These are phyloP conservation scores for Apophysomyces ossiformis DNA, from an alignment of 371 early-diverging fungal species.

Conservation along the genomic window DNA sequence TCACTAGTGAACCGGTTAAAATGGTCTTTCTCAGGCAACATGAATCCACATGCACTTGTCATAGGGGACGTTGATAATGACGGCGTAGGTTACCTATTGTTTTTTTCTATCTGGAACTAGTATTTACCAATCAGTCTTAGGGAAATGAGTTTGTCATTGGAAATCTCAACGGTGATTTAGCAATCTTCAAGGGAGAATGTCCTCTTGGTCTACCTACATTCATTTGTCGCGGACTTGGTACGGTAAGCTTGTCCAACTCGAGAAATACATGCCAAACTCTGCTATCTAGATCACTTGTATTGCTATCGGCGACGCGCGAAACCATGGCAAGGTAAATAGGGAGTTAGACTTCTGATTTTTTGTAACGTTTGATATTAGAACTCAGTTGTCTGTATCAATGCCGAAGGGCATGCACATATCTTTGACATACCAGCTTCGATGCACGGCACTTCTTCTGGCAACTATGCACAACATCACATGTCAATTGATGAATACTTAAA, in stretches of 20 bases:
- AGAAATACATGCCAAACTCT: background rate
- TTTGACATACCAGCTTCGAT: constrained; percentile 55
- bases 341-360: background rate
- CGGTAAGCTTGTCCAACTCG: constrained; percentile 42
- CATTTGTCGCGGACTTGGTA: constrained; percentile 65
- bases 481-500: constrained; percentile 45
- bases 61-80: constrained; percentile 86
- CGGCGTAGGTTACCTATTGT: constrained; percentile 49
- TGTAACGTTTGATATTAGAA: constrained; percentile 34
- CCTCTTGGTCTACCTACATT: constrained; percentile 55
- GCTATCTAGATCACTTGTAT: constrained; percentile 36
- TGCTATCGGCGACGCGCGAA: constrained; percentile 69
- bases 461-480: constrained; percentile 28
- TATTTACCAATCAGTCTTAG: constrained; percentile 36
- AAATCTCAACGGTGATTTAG: constrained; percentile 76
- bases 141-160: constrained; percentile 86
- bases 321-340: constrained; percentile 53
- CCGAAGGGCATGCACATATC: constrained; percentile 71
- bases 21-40: constrained; percentile 85
- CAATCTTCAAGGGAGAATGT: constrained; percentile 78
- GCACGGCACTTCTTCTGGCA: constrained; percentile 11
- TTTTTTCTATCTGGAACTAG: background rate
- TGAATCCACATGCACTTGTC: constrained; percentile 79
- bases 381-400: constrained; percentile 68
- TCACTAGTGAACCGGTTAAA: constrained; percentile 75